Percentiles rank a stretch among this genome's conserved stretches.
Evolutionary conservation across 164 flowering plant genomes (phyloP).

Genomic region (Taxillus chinensis): DNA sequence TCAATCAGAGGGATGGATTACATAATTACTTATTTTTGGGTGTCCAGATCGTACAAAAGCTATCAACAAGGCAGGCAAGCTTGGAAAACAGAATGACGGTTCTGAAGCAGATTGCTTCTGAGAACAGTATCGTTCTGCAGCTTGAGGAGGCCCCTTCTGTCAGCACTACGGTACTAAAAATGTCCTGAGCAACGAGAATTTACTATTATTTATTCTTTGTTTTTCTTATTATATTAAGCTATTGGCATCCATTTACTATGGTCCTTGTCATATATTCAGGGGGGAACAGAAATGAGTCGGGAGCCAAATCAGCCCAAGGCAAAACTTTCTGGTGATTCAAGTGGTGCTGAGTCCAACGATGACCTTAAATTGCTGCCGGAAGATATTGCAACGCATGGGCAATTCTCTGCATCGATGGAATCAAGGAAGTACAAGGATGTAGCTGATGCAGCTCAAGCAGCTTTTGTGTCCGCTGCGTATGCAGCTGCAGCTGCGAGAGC

Average conservation of each 20-base stretch:
- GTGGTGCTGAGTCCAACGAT: constrained; percentile 1
- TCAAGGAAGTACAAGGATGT: constrained; percentile 48
- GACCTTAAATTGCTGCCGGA: constrained; percentile 7
- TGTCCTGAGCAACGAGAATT: background rate
- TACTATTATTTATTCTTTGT: too few relatives aligned
- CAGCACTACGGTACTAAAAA: constrained; percentile 23
- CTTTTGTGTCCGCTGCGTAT: constrained; percentile 74
- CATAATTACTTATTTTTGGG: background rate
- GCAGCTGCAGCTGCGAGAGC: constrained; percentile 85
- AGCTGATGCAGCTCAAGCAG: constrained; percentile 82
- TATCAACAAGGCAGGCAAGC: constrained; percentile 59
- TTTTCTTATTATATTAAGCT: background rate
- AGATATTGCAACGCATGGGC: constrained; percentile 16
- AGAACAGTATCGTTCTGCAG: constrained; percentile 37
- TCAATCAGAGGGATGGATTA: background rate
- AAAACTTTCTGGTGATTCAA: constrained; percentile 5
- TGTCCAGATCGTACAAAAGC: constrained; percentile 63
- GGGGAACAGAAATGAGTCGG: constrained; percentile 12
- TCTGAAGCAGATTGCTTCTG: constrained; percentile 62
- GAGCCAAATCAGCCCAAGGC: constrained; percentile 14
- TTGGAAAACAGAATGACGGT: constrained; percentile 54
- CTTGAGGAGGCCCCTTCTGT: constrained; percentile 31
- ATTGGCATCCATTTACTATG: background rate
- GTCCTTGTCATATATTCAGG: constrained; percentile 1
- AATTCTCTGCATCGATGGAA: constrained; percentile 26